Evolutionary conservation across 75 land plant species (phyloP).

Genomic region (Selaginella moellendorffii): DNA sequence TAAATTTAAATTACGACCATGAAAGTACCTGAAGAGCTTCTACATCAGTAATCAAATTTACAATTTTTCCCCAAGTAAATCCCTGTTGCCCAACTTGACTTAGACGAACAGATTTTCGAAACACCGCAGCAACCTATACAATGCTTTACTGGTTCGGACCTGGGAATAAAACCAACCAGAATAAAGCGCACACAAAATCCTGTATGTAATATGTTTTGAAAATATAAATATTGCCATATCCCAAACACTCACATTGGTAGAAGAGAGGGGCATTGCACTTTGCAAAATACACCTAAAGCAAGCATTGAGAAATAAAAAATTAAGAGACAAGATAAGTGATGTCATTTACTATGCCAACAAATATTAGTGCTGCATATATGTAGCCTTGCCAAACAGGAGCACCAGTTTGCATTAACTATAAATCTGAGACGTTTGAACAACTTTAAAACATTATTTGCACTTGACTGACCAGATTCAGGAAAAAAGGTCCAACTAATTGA

Average conservation of each 20-base stretch:
- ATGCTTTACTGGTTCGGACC: too few species aligned
- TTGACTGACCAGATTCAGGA: conserved; percentile 37
- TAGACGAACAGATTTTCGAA: conserved; percentile 72
- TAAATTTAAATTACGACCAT: too few species aligned
- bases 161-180: conserved; percentile 53
- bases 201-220: conserved; percentile 94
- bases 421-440: too few species aligned
- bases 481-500: conserved; percentile 83
- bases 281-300: too few species aligned
- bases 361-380: conserved; percentile 76
- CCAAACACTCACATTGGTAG: too few species aligned
- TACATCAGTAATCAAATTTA: conserved; percentile 46
- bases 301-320: too few species aligned
- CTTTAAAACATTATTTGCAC: background rate
- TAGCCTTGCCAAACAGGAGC: conserved; percentile 81
- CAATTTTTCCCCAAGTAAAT: conserved; percentile 81
- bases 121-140: conserved; percentile 87
- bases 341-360: conserved; percentile 74
- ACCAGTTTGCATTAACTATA: background rate
- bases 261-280: too few species aligned
- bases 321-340: background rate
- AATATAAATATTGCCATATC: too few species aligned
- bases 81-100: conserved; percentile 59
- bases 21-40: conserved; percentile 1
- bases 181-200: conserved; percentile 72